These are phyloP conservation scores for Basipetospora sp. DNA, from an alignment of 2,329 filamentous ascomycete species.

Conservation along the genomic window DNA sequence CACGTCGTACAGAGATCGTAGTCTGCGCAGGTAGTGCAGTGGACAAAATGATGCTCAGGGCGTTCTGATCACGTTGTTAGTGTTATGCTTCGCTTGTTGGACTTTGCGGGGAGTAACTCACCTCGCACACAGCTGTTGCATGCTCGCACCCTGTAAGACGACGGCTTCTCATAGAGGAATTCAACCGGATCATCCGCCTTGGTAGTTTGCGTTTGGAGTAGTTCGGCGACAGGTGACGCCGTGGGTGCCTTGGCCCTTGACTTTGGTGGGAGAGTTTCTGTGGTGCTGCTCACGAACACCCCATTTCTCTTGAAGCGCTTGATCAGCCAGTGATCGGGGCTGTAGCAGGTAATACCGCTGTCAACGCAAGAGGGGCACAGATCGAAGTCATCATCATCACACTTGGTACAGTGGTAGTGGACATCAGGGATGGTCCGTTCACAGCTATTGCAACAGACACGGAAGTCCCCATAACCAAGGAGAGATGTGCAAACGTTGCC, in stretches of 20 bases:
- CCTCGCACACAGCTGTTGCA: constrained; percentile 50
- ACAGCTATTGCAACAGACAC: constrained; percentile 90
- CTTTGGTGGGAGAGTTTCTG: constrained; percentile 63
- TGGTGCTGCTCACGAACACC: constrained; percentile 68
- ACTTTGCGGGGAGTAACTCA: constrained; percentile 10
- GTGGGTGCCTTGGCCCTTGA: constrained; percentile 10
- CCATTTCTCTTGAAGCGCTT: constrained; percentile 74
- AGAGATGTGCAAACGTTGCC: neutral
- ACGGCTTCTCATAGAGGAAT: neutral
- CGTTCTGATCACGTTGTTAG: constrained; percentile 35
- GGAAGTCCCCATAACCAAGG: constrained; percentile 35
- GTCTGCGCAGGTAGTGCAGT: constrained; percentile 73
- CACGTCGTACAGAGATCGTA: constrained; percentile 83
- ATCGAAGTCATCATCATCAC: constrained; percentile 87
- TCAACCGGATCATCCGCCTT: neutral
- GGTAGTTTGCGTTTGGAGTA: neutral
- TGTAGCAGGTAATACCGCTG: constrained; percentile 60
- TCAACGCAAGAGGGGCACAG: constrained; percentile 71
- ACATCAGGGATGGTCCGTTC: constrained; percentile 60
- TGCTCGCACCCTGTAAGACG: constrained; percentile 38
- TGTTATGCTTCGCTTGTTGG: neutral
- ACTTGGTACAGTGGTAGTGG: constrained; percentile 90
- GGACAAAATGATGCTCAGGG: constrained; percentile 65
- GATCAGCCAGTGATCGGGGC: constrained; percentile 79
- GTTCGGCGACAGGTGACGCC: neutral